Evolutionary conservation across 495 filamentous ascomycete species (phyloP), one percentile per base, ranked within the genome.

Genomic region (Pseudoneurospora amorphoporcata): DNA sequence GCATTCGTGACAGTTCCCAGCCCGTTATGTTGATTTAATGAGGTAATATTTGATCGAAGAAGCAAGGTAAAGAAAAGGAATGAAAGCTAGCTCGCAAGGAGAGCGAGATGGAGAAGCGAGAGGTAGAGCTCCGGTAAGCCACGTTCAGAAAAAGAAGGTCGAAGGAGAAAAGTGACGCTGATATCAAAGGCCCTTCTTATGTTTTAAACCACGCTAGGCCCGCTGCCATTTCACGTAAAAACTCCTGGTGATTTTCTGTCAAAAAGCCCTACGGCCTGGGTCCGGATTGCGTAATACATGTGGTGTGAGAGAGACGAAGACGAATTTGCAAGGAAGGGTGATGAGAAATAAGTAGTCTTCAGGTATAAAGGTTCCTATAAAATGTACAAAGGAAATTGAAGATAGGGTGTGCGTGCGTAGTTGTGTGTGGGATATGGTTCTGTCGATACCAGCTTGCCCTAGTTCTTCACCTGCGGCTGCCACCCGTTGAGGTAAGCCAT

Each of bases 401-500:
- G 53, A 65, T 65, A 65, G 29, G 53, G 14, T 65, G 53, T 65
- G 53, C 14, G 41, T 43, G 41, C 29, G 53, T 35, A 65, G 53
- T 16, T 65, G 53, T 32, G 53, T 65, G 53, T 65, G 53, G 6
- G 53, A 35, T 65, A 29, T 35, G 53, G 53, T 43, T 17, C 14
- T 65, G 53, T 17, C 53, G 32, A 65, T 35, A 58, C 53, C 23
- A 7, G 12, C 29, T 29, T 35, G 53, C 14, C 53, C 53, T 65
- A 65, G 53, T 65, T 65, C 43, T 69, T 81, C 29, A 80, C 74
- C 69, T 84, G 81, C 17, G 81, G 75, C 80, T 92, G 90, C 91
- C 92, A 96, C 53, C 90, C 91, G 79, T 99, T 99, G 74, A 99
- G 84, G 82, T 93, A 97, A 58, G 92, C 92, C 95, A 99, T 99